Base-by-base conservation (phyloP, 2,329 filamentous ascomycete genomes). In the Phyllosticta paracitricarpa region DNA sequence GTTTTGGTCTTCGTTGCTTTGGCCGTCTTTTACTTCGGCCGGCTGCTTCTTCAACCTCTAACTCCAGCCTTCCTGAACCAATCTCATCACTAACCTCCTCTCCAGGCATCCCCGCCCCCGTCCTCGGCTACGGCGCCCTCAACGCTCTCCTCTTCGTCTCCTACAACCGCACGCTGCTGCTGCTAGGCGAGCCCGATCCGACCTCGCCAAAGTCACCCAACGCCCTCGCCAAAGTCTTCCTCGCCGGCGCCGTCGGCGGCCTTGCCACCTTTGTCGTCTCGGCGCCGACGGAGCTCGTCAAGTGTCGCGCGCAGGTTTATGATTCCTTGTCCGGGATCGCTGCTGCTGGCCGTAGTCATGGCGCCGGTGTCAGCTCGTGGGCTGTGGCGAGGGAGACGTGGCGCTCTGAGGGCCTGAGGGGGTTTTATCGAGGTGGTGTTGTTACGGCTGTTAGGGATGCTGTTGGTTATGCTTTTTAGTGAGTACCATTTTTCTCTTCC, bases 381-480 rank as follows among this genome's bases (percentile, higher is more conserved):
- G 73, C 72, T 3, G 84, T 94, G 59, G 80, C 85, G 1, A 82
- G 80, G 58, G 78, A 84, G 24, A 83, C 90, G 26, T 77, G 85
- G 68, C 78, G 73, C 40, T 76, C 72, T 1, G 84, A 87, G 3
- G 79, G 87, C 0, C 61, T 90, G 3, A 79, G 81, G 51, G 92
- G 91, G 0, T 74, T 97, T 24, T 97, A 96, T 71, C 82, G 86
- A 64, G 93, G 91, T 22, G 93, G 93, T 22, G 79, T 77, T 0
- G 84, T 97, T 17, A 97, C 93, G 0, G 89, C 88, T 59, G 71
- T 93, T 51, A 82, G 93, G 57, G 93, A 97, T 74, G 87, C 88
- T 62, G 83, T 97, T 61, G 93, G 93, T n/a, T 97, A 97, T 75
- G 93, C 92, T 0, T 97, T 97, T 73, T 97, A 97, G 82, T 85